Conservation (phyloP, 2,329 filamentous ascomycete genomes). For the Lachnellula hyalina region DNA sequence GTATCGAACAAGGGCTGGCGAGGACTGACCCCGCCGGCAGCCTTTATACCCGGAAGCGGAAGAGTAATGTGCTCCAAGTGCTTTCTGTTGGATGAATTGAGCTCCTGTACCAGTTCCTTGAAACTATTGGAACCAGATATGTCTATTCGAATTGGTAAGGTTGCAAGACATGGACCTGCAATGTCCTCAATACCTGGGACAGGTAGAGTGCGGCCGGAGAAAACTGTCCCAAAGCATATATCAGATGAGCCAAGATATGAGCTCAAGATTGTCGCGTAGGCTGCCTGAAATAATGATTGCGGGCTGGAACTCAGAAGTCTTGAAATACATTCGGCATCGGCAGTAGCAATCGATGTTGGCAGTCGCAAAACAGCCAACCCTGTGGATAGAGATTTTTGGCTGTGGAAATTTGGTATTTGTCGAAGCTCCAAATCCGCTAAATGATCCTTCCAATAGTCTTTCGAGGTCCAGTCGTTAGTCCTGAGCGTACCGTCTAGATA, state of each 20-base stretch:
- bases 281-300: slow-evolving; percentile 72
- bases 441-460: slow-evolving; percentile 65
- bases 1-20: slow-evolving; percentile 65
- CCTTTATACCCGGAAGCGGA: slow-evolving; percentile 65
- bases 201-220: slow-evolving; percentile 74
- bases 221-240: slow-evolving; percentile 70
- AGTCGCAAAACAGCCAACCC: slow-evolving; percentile 28
- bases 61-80: slow-evolving; percentile 59
- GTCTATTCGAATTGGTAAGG: slow-evolving; percentile 66
- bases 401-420: slow-evolving; percentile 54
- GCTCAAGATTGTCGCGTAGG: slow-evolving; percentile 60
- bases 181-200: slow-evolving; percentile 65
- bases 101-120: slow-evolving; percentile 54
- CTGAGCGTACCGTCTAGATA: slow-evolving; percentile 32
- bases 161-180: slow-evolving; percentile 74
- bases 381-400: slow-evolving; percentile 26
- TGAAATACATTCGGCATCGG: slow-evolving; percentile 22
- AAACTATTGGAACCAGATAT: slow-evolving; percentile 46
- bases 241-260: slow-evolving; percentile 61
- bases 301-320: slow-evolving; percentile 38
- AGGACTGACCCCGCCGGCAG: slow-evolving; percentile 48
- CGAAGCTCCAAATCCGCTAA: slow-evolving; percentile 52
- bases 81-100: slow-evolving; percentile 61
- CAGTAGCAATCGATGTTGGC: slow-evolving; percentile 29
- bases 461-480: slow-evolving; percentile 37